Evolutionary conservation across 257 asterid genomes (phyloP).

Genomic region (Parsonsia alboflavescens): DNA sequence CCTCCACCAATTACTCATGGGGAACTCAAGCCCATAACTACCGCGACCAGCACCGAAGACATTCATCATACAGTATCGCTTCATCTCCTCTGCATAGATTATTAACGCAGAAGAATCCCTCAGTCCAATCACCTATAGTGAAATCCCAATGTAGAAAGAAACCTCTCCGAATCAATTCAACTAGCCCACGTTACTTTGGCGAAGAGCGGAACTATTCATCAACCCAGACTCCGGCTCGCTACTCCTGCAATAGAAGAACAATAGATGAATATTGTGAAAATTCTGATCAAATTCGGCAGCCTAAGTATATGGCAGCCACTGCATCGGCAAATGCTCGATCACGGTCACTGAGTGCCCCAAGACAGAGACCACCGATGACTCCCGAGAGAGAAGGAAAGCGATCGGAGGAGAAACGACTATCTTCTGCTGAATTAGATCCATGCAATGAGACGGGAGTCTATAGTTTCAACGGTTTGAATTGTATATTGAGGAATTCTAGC

Average conservation of each 20-base stretch:
- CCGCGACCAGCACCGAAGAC: constrained; percentile 14
- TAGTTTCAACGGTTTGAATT: neutral
- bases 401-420: constrained; percentile 50
- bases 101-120: constrained; percentile 5
- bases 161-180: constrained; percentile 28
- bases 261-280: constrained; percentile 31
- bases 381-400: constrained; percentile 38
- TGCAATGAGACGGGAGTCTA: constrained; percentile 4
- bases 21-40: constrained; percentile 19
- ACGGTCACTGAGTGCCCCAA: constrained; percentile 58
- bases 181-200: constrained; percentile 31
- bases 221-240: constrained; percentile 40
- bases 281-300: constrained; percentile 29
- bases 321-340: constrained; percentile 70
- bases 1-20: constrained; percentile 15
- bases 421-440: constrained; percentile 34
- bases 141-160: constrained; percentile 35
- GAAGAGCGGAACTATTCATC: constrained; percentile 22
- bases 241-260: constrained; percentile 23
- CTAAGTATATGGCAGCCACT: constrained; percentile 73
- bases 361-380: constrained; percentile 42
- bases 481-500: constrained; percentile 5
- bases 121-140: constrained; percentile 27
- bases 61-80: constrained; percentile 11
- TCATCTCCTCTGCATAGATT: constrained; percentile 29